Percentiles rank a stretch among this genome's conserved stretches.
Evolutionary conservation across 805 yeast genomes (phyloP).

Genomic region (Osmozyma mogii): DNA sequence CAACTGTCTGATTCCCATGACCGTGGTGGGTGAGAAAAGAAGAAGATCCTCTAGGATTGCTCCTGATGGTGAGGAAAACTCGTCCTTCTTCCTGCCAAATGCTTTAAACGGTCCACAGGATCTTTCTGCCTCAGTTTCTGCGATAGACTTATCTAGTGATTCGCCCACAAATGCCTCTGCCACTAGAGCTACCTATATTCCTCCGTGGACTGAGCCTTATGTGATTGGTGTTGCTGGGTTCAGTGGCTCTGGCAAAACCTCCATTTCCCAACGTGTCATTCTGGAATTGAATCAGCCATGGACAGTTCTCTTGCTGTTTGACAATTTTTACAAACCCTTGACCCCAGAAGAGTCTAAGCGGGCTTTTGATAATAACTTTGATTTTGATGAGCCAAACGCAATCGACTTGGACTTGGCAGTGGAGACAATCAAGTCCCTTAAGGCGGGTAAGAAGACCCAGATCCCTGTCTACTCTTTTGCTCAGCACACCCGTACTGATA

Average conservation of each 20-base stretch:
- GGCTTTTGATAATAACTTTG: slow-evolving; percentile 69
- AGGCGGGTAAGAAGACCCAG: slow-evolving; percentile 49
- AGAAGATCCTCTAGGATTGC: slow-evolving; percentile 17
- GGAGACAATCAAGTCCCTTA: slow-evolving; percentile 55
- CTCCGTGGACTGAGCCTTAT: slow-evolving; percentile 88
- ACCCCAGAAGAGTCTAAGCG: slow-evolving; percentile 46
- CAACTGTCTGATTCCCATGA: too few relatives aligned
- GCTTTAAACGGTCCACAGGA: slow-evolving; percentile 3
- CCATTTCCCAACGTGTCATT: slow-evolving; percentile 78
- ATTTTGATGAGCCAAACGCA: slow-evolving; percentile 84
- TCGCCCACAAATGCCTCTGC: neutral
- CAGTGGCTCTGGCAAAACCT: slow-evolving; percentile 83
- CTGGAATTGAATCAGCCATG: slow-evolving; percentile 79
- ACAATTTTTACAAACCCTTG: slow-evolving; percentile 82
- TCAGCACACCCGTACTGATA: slow-evolving; percentile 61
- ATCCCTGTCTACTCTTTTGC: slow-evolving; percentile 51
- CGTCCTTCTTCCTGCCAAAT: slow-evolving; percentile 17
- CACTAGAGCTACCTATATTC: slow-evolving; percentile 24
- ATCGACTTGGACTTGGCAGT: slow-evolving; percentile 69
- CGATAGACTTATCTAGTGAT: neutral
- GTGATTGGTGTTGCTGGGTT: slow-evolving; percentile 79
- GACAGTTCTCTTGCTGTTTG: slow-evolving; percentile 85
- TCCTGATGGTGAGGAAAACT: slow-evolving; percentile 15
- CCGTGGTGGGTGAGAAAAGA: neutral
- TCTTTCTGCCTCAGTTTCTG: neutral